A percentile compares a stretch with the other conserved stretches of the same genome.
These are phyloP conservation scores for Multifurca ochricompacta DNA, from an alignment of 768 basidiomycete species.

Conservation along the genomic window DNA sequence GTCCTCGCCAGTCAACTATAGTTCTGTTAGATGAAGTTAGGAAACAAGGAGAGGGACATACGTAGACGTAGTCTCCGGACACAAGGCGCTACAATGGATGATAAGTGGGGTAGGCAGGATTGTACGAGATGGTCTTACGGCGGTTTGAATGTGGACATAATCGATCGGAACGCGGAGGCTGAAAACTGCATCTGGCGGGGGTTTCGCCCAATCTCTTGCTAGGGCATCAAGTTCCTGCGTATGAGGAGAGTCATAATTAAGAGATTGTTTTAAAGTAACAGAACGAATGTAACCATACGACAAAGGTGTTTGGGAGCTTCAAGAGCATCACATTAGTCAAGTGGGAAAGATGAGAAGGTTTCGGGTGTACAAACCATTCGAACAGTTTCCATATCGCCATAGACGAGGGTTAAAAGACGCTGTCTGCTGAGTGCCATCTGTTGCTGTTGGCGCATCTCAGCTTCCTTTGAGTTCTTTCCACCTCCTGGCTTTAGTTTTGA, in stretches of 20 bases:
- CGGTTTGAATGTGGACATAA: constrained; percentile 76
- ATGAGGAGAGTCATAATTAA: neutral
- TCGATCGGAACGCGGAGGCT: constrained; percentile 79
- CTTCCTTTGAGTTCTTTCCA: constrained; percentile 41
- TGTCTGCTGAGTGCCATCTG: constrained; percentile 67
- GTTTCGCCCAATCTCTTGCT: constrained; percentile 81
- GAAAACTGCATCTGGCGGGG: constrained; percentile 72
- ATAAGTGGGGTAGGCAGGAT: constrained; percentile 10
- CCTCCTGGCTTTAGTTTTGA: constrained; percentile 54
- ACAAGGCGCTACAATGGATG: constrained; percentile 52
- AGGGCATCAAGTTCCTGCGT: constrained; percentile 69
- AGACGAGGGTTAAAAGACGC: constrained; percentile 72
- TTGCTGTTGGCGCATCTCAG: constrained; percentile 45
- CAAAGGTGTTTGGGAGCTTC: constrained; percentile 62
- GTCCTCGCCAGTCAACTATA: constrained; percentile 72
- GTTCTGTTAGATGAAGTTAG: constrained; percentile 9
- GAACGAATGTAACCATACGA: constrained; percentile 35
- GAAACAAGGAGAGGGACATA: constrained; percentile 31
- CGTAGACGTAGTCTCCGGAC: constrained; percentile 78
- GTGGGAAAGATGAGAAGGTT: neutral
- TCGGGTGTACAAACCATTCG: constrained; percentile 43
- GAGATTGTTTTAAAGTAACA: neutral
- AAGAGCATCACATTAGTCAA: constrained; percentile 2
- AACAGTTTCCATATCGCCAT: constrained; percentile 82
- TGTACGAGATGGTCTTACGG: constrained; percentile 40